A percentile compares a stretch with the other conserved stretches of the same genome.
These are phyloP conservation scores for Albatrellus ellisii DNA, from an alignment of 768 basidiomycete genomes.

Conservation along the genomic window DNA sequence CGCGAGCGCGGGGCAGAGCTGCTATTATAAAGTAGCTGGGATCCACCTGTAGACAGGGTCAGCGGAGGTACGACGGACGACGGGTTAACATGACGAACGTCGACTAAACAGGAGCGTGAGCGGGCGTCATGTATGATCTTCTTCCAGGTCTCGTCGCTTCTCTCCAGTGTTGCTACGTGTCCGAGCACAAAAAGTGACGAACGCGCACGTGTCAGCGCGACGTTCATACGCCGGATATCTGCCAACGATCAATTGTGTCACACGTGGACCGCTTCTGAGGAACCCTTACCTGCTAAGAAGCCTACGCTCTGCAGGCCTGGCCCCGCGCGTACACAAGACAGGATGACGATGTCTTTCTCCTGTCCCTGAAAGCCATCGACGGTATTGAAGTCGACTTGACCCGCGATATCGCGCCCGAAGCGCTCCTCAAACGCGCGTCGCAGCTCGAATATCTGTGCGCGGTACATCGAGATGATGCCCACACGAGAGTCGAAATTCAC, in stretches of 20 bases:
- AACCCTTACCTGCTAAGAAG: constrained; percentile 62
- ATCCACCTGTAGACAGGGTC: constrained; percentile 19
- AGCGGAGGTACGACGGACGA: constrained; percentile 4
- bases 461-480: constrained; percentile 88
- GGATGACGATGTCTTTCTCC: constrained; percentile 95
- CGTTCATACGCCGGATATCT: constrained; percentile 91
- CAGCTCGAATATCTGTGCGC: constrained; percentile 74
- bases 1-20: constrained; percentile 11
- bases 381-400: constrained; percentile 84
- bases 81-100: constrained; percentile 38
- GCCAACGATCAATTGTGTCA: neutral
- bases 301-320: constrained; percentile 74
- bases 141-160: constrained; percentile 73
- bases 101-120: constrained; percentile 43
- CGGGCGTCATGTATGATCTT: constrained; percentile 68
- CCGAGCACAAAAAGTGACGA: constrained; percentile 92
- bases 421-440: constrained; percentile 50
- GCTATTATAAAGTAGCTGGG: constrained; percentile 26
- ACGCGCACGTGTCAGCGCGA: constrained; percentile 94
- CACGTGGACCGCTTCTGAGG: neutral
- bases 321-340: constrained; percentile 93
- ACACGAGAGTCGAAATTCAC: constrained; percentile 42
- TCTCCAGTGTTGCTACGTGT: constrained; percentile 76
- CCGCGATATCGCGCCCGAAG: constrained; percentile 60
- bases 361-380: constrained; percentile 99